These are phyloP conservation scores for Volvox carteri DNA, from an alignment of 163 green algal genomes.

Conservation along the genomic window DNA sequence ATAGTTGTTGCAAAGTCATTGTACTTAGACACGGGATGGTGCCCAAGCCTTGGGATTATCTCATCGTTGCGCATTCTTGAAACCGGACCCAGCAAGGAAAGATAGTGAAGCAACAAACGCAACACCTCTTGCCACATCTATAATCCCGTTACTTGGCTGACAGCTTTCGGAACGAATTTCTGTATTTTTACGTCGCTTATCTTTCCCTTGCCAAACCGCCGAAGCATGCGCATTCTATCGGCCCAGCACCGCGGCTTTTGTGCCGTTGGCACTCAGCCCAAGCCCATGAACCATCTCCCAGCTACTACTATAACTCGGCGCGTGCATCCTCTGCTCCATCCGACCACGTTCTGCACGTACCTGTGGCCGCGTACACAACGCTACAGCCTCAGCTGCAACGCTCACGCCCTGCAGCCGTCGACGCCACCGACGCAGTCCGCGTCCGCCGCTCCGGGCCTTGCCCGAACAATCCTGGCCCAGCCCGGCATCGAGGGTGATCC, in stretches of 20 bases:
- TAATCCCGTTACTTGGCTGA: neutral
- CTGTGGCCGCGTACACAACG: too few species aligned
- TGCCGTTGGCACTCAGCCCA: neutral
- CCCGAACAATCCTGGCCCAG: conserved; percentile 14
- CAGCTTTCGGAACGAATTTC: neutral
- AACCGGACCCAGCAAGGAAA: neutral
- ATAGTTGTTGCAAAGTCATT: too few species aligned
- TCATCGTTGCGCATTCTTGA: neutral
- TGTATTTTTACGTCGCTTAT: neutral
- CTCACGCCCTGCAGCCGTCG: too few species aligned
- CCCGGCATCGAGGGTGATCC: conserved; percentile 50
- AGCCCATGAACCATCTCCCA: too few species aligned
- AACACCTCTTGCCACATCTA: neutral
- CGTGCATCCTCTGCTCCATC: too few species aligned
- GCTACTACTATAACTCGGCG: too few species aligned
- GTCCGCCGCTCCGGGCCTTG: neutral
- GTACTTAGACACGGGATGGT: too few species aligned
- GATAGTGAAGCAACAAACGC: neutral
- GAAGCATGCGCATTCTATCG: conserved; percentile 2
- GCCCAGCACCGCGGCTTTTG: neutral
- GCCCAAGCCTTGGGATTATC: neutral
- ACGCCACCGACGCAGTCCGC: too few species aligned
- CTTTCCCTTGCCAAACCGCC: neutral
- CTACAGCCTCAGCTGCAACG: too few species aligned
- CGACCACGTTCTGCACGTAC: too few species aligned